Evolutionary conservation across 2,329 filamentous ascomycete species (phyloP), one percentile per base, ranked within the genome.

Genomic region (Colletotrichum eleusines): DNA sequence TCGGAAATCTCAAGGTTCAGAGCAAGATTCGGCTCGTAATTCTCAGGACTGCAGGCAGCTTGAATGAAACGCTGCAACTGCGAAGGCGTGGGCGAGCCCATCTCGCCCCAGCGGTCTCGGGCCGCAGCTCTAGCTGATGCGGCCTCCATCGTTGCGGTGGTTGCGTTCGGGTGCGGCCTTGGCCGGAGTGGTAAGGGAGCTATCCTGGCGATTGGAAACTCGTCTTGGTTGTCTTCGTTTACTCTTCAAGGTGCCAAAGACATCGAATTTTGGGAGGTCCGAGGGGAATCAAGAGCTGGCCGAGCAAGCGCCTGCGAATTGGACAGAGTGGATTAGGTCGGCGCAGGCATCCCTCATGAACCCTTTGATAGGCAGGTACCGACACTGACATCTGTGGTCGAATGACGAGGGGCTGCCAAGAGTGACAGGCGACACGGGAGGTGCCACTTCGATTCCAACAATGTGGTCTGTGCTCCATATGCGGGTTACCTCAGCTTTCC

Each of bases 21-120:
- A 69, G 95, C 96, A 66, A 99, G 91, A 80, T 99, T 98, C 73
- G 96, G 95, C 85, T 99, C 96, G 85, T 94, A 98, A 84, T 98
- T 98, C 81, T 97, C 93, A 62, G 96, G 94, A 78, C 96, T 97
- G 85, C 96, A 98, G 74, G 96, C 95, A 84, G 95, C 95, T 80
- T 96, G 91, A 81, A 99, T 97, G 82, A 95, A 98, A 82, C 96
- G 92, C 84, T 97, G 95, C 72, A 99, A 89, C 80, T 95, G 94
- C 69, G 95, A 95, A 74, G 92, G 90, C 66, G 92, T 90, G 73
- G 93, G 90, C 80, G 92, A 90, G 79, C 91, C 90, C 83, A 92
- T 91, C 80, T 92, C 92, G 83, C 91, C 90, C 88, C 96, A 98
- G 82, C 95, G 94, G 86, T 98, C 95, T 84, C 95, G 91, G 77